phyloP scores from a whole-genome alignment of 106 monocot genomes.

The Phalaenopsis aphrodite region DNA sequence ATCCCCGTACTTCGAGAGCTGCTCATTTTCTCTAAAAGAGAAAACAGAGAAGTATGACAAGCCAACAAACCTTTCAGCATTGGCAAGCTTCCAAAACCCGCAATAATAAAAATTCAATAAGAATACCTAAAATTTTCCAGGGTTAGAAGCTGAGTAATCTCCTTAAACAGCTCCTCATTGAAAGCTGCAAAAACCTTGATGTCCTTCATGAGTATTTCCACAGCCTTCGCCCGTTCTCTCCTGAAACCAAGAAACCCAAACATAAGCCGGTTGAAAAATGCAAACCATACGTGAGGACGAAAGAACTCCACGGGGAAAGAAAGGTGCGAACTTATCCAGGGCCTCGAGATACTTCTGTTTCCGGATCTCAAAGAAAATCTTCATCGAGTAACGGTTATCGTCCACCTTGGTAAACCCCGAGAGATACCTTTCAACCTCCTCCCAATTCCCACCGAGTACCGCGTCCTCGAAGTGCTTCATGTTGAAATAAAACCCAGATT shows the following conservation, averaged over 20 bases:
- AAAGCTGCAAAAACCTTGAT: slow-evolving; percentile 46
- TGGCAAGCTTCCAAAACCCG: not conserved
- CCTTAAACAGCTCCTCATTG: slow-evolving; percentile 52
- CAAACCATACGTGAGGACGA: not conserved
- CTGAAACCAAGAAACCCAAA: slow-evolving; percentile 12
- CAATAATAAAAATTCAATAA: not conserved
- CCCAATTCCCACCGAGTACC: slow-evolving; percentile 40
- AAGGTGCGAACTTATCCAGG: slow-evolving; percentile 30
- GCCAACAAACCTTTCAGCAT: not conserved
- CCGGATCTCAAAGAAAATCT: slow-evolving; percentile 55
- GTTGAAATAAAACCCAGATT: slow-evolving; percentile 55
- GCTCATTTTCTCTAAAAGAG: slow-evolving; percentile 40
- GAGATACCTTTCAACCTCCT: slow-evolving; percentile 44
- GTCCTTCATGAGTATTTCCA: slow-evolving; percentile 51
- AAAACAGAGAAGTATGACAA: not conserved
- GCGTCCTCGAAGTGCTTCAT: slow-evolving; percentile 55
- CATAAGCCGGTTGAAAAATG: not conserved
- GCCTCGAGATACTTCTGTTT: slow-evolving; percentile 63
- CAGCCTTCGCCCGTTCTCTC: slow-evolving; percentile 50
- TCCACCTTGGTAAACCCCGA: slow-evolving; percentile 57
- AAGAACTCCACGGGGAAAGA: not conserved
- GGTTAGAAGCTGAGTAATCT: slow-evolving; percentile 52
- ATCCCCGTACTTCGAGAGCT: slow-evolving; percentile 60
- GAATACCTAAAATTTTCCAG: slow-evolving; percentile 35
- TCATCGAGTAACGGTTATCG: slow-evolving; percentile 55